Percentiles rank a stretch among this genome's conserved stretches.
Evolutionary conservation across 140 eudicot species (phyloP).

Genomic region (Oenanthe javanica): DNA sequence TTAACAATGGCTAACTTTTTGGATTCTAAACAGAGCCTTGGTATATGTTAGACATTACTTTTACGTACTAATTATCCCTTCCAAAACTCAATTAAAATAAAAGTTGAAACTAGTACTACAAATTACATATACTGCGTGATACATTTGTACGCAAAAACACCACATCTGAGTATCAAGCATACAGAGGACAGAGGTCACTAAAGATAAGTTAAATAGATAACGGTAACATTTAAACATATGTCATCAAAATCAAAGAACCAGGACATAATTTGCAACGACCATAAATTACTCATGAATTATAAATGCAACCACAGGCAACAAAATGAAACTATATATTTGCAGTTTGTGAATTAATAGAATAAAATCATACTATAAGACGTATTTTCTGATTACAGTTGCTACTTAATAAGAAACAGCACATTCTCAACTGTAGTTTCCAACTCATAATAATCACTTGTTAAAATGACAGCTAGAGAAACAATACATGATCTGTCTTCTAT

Average conservation of each 20-base stretch:
- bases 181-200: neutral
- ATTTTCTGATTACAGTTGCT: neutral
- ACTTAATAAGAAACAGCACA: neutral
- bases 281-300: neutral
- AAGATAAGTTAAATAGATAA: neutral
- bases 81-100: neutral
- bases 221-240: neutral
- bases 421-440: neutral
- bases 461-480: neutral
- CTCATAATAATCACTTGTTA: neutral
- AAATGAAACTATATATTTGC: neutral
- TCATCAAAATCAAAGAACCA: neutral
- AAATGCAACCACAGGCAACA: neutral
- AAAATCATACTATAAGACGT: neutral
- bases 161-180: neutral
- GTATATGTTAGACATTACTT: neutral
- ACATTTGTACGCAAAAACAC: neutral
- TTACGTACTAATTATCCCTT: neutral
- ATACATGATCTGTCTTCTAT: neutral
- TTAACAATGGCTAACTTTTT: neutral
- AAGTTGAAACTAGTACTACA: neutral
- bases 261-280: neutral
- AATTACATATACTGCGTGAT: neutral
- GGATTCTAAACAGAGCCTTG: neutral
- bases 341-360: neutral